Evolutionary conservation across 805 yeast genomes (phyloP).

Genomic region (Nakazawaea holstii): DNA sequence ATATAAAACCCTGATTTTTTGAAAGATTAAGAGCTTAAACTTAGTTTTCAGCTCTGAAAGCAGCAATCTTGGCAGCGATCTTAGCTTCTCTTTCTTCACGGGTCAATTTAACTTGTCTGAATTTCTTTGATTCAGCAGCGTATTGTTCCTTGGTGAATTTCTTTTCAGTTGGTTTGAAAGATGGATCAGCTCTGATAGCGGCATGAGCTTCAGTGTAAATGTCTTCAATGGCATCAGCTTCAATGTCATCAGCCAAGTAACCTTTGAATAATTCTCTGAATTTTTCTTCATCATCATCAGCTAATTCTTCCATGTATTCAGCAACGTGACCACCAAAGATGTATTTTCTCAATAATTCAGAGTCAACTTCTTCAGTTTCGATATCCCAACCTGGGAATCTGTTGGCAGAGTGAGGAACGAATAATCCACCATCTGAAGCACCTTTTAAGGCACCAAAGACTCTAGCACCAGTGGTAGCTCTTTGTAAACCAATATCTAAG

Average conservation of each 20-base stretch:
- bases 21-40: constrained; percentile 1
- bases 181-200: constrained; percentile 94
- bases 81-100: constrained; percentile 85
- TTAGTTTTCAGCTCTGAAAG: constrained; percentile 58
- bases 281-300: constrained; percentile 99
- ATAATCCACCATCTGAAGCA: constrained; percentile 99
- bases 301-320: constrained; percentile 99
- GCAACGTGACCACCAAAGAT: constrained; percentile 99
- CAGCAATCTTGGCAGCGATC: constrained; percentile 91
- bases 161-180: constrained; percentile 82
- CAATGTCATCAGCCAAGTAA: constrained; percentile 94
- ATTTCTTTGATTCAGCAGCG: constrained; percentile 95
- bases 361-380: constrained; percentile 96
- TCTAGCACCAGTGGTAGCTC: constrained; percentile 99
- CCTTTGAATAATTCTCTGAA: constrained; percentile 93
- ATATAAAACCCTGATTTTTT: not conserved
- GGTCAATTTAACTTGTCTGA: constrained; percentile 84
- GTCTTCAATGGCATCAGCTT: constrained; percentile 96
- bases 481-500: constrained; percentile 98
- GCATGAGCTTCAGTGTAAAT: constrained; percentile 92
- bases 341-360: constrained; percentile 96
- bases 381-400: constrained; percentile 99
- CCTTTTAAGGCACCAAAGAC: constrained; percentile 99
- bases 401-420: constrained; percentile 98
- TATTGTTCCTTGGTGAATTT: constrained; percentile 96